phyloP scores from a whole-genome alignment of 2,329 filamentous ascomycete species.

The Cryphonectria carpinicola region DNA sequence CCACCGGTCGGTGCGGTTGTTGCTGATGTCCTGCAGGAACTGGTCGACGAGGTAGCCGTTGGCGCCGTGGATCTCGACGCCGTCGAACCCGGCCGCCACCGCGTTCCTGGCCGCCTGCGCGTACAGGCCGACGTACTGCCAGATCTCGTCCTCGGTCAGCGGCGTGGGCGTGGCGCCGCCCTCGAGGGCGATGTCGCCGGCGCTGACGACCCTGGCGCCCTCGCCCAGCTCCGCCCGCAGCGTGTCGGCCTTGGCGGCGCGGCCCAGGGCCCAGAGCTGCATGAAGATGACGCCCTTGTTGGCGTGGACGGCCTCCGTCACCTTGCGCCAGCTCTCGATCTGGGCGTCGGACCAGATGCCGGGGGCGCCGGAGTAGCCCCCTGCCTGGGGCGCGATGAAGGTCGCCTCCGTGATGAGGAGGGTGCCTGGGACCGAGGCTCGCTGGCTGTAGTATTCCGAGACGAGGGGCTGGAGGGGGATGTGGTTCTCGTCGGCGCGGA shows the following conservation, averaged over 20 bases:
- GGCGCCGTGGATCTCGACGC: constrained; percentile 46
- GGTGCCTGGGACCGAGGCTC: constrained; percentile 45
- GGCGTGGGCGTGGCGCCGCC: constrained; percentile 43
- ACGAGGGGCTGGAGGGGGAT: constrained; percentile 36
- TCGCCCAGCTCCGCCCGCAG: constrained; percentile 29
- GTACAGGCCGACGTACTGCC: constrained; percentile 38
- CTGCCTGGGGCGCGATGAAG: constrained; percentile 42
- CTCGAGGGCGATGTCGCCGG: constrained; percentile 50
- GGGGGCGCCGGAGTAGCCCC: constrained; percentile 52
- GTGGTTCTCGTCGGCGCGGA: constrained; percentile 47
- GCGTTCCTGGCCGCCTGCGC: constrained; percentile 45
- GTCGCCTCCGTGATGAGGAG: constrained; percentile 52
- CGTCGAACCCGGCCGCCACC: constrained; percentile 56
- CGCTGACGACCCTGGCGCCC: constrained; percentile 42
- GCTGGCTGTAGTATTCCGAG: constrained; percentile 48
- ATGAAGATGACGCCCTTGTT: constrained; percentile 62
- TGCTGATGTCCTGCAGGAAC: constrained; percentile 58
- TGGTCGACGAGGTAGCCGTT: constrained; percentile 54
- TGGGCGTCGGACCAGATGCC: constrained; percentile 61
- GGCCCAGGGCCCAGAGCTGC: constrained; percentile 59
- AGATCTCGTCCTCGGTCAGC: constrained; percentile 48
- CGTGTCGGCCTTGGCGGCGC: constrained; percentile 38
- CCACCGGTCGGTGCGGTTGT: constrained; percentile 58
- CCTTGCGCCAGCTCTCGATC: constrained; percentile 59
- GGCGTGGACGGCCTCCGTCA: constrained; percentile 65